These are phyloP conservation scores for Epichloe coenophiala DNA, from an alignment of 2,329 filamentous ascomycete genomes.

Conservation along the genomic window DNA sequence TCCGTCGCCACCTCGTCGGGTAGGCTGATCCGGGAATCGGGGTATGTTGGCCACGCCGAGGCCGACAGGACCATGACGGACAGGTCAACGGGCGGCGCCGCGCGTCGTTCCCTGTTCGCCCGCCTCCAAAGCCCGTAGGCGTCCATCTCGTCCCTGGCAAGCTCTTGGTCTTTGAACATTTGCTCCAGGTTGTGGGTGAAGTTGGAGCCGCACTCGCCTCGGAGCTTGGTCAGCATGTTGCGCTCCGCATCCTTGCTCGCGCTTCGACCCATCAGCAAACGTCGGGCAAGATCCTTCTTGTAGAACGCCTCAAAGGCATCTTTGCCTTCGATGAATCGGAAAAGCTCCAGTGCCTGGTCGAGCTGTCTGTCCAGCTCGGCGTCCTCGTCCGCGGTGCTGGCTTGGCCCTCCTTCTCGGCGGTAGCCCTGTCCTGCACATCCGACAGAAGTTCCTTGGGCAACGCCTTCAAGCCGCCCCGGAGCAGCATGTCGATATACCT, in stretches of 20 bases:
- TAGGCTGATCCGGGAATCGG: conserved; percentile 57
- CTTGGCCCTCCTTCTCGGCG: conserved; percentile 48
- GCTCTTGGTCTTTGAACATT: conserved; percentile 98
- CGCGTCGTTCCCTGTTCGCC: conserved; percentile 30
- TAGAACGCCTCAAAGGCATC: conserved; percentile 98
- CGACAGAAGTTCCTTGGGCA: conserved; percentile 55
- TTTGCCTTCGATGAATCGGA: conserved; percentile 94
- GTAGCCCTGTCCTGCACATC: conserved; percentile 43
- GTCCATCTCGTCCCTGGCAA: conserved; percentile 85
- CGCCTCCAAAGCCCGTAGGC: conserved; percentile 62
- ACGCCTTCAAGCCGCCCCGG: conserved; percentile 72
- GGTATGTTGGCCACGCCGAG: conserved; percentile 85
- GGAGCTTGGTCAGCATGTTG: conserved; percentile 85
- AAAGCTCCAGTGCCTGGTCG: conserved; percentile 84
- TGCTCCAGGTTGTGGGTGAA: conserved; percentile 97
- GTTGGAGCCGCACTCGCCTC: conserved; percentile 81
- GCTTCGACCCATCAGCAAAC: conserved; percentile 81
- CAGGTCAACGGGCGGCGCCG: conserved; percentile 44
- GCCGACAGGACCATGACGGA: conserved; percentile 84
- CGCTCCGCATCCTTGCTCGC: conserved; percentile 91
- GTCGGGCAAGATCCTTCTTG: conserved; percentile 87
- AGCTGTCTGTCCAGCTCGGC: conserved; percentile 83
- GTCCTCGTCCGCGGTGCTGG: conserved; percentile 71
- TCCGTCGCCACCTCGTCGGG: conserved; percentile 64
- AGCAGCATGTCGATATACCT: conserved; percentile 90